Percentiles rank a stretch among this genome's conserved stretches.
Evolutionary conservation across 2,329 filamentous ascomycete species (phyloP).

Genomic region (Hymenoscyphus infarciens): DNA sequence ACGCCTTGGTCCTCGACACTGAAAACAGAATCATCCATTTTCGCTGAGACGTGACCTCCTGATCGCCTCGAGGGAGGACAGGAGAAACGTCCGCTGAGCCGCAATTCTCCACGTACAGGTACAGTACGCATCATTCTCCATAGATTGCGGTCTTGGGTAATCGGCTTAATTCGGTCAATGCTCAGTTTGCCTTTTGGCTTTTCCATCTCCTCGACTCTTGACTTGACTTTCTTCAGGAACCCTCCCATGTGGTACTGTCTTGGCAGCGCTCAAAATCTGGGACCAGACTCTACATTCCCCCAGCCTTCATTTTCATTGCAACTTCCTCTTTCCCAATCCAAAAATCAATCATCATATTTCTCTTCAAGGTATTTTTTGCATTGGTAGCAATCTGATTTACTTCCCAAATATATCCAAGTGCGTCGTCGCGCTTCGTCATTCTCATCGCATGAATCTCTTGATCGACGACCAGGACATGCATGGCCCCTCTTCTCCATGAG

Average conservation of each 20-base stretch:
- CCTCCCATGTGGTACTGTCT: neutral
- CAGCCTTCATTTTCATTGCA: no score
- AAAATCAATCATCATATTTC: no score
- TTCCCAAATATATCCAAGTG: neutral
- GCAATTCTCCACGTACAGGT: neutral
- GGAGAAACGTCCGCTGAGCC: neutral
- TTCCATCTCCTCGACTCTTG: neutral
- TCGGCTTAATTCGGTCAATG: neutral
- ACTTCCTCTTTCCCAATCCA: no score
- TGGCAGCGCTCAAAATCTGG: no score
- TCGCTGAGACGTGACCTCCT: neutral
- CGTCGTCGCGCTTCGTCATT: neutral
- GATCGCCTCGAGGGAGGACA: neutral
- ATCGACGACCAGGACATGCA: neutral
- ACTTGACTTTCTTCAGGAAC: neutral
- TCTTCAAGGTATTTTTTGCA: no score
- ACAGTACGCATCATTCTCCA: neutral
- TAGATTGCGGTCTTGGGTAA: neutral
- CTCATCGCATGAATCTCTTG: neutral
- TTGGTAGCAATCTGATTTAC: no score
- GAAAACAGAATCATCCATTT: neutral
- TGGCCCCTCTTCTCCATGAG: neutral
- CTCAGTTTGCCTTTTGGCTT: neutral
- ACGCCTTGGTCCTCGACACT: no score
- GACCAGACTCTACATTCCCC: no score